A percentile compares a stretch with the other conserved stretches of the same genome.
Conservation (phyloP, 352 stramenopile genomes). For the Globisporangium emineosum region DNA sequence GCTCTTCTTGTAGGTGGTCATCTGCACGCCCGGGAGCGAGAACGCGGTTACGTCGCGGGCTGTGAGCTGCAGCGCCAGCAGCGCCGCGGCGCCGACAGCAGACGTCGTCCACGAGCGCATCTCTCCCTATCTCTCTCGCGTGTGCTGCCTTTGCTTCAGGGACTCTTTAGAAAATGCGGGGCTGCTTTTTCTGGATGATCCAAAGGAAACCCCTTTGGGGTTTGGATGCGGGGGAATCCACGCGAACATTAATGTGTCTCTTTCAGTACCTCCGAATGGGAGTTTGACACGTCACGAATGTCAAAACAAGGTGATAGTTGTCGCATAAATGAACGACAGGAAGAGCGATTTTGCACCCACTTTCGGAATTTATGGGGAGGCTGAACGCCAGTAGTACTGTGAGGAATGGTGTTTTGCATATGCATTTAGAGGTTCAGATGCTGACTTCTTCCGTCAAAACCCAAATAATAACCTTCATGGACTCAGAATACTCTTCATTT, state of each 20-base stretch:
- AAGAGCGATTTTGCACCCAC: constrained; percentile 1
- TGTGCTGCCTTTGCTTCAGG: not conserved
- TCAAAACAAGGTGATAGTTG: not conserved
- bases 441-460: too few species aligned
- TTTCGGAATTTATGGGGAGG: not conserved
- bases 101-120: constrained; percentile 5
- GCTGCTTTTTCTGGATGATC: not conserved
- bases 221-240: too few species aligned
- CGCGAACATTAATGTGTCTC: not conserved
- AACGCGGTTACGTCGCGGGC: constrained; percentile 26
- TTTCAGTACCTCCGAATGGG: not conserved
- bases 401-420: constrained; percentile 4
- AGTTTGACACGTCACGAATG: not conserved
- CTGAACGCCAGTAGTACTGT: not conserved
- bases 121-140: not conserved
- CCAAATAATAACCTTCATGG: too few species aligned
- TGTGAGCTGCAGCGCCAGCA: not conserved
- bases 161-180: not conserved
- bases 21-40: constrained; percentile 83
- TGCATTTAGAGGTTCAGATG: not conserved
- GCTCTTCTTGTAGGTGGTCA: constrained; percentile 85
- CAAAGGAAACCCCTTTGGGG: not conserved
- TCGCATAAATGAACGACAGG: not conserved
- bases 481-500: too few species aligned
- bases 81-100: not conserved